Conservation (phyloP, 495 filamentous ascomycete genomes). For the Apiosordaria backusii region DNA sequence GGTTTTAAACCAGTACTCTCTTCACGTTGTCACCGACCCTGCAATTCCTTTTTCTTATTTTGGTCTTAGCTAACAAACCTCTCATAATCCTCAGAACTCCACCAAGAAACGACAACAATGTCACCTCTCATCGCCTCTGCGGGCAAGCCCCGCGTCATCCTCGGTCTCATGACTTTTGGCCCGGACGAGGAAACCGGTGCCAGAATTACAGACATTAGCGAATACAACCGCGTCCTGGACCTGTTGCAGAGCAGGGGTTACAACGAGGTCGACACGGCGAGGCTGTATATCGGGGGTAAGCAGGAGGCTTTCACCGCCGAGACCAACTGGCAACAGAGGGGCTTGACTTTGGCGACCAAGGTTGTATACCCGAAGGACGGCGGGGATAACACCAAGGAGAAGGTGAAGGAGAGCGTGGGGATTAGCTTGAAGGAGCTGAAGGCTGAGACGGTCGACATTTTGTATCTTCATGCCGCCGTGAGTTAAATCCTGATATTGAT, state of each 20-base stretch:
- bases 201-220: slow-evolving; percentile 63
- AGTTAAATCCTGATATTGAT: too few species aligned
- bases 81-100: slow-evolving; percentile 1
- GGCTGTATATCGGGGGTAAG: slow-evolving; percentile 65
- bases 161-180: slow-evolving; percentile 63
- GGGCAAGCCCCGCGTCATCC: slow-evolving; percentile 50
- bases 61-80: background rate
- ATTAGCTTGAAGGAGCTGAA: slow-evolving; percentile 67
- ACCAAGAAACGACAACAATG: slow-evolving; percentile 8
- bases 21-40: background rate
- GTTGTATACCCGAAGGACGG: slow-evolving; percentile 58
- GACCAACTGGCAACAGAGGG: slow-evolving; percentile 75
- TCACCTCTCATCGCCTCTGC: slow-evolving; percentile 25
- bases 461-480: slow-evolving; percentile 77
- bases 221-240: slow-evolving; percentile 63
- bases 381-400: slow-evolving; percentile 58
- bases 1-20: background rate
- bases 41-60: background rate
- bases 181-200: slow-evolving; percentile 54
- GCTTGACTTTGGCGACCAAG: slow-evolving; percentile 84
- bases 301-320: slow-evolving; percentile 81
- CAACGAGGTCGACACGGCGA: slow-evolving; percentile 76
- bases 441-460: slow-evolving; percentile 77
- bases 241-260: slow-evolving; percentile 70
- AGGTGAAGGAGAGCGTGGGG: slow-evolving; percentile 59